Evolutionary conservation across 805 yeast genomes (phyloP), one percentile per base, ranked within the genome.

Genomic region (Candida coquimbonensis): DNA sequence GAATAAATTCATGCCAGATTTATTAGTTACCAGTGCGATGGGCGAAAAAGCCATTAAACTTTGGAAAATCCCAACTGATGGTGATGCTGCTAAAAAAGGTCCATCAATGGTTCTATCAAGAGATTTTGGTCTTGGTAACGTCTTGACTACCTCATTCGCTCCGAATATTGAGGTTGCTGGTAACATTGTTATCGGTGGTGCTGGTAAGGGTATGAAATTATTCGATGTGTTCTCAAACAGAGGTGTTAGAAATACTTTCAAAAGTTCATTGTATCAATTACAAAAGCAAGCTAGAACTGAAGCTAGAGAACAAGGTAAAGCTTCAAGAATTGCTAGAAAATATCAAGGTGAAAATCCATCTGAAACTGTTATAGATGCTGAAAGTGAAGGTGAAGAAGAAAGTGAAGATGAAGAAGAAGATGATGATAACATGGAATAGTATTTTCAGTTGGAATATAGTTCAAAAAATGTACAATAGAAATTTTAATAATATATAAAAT

Each of bases 101-200:
- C 98, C 99, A 36, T 81, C 91, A 21, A 84, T 93, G 95, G 83
- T 89, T 7, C 70, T 89, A 50, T 80, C 91, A 36, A 80, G 97
- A 62, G 96, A 93, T 67, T 82, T 93, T 56, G 97, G 90, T 53
- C 86, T 89, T 44, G 99, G 99, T 50, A 89, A 88, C 61, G 96
- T 91, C 19, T 77, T 93, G 56, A 74, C 88, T 4, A 72, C 87
- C 11, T 68, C 84, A 9, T 93, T 89, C 72, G 93, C 96, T 3
- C 83, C 88, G 41, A 98, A 93, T 64, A 67, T 77, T 46, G 96
- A 87, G 65, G 86, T 84, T 39, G 80, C 89, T 3, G 97, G 97
- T 50, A 78, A 84, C 61, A 63, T 93, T 52, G 81, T 81, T 19
- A 75, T 88, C 50, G 98, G 96, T 55, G 99, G 99, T 59, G 87